phyloP scores from a whole-genome alignment of 345 rosid genomes.

The Bretschneidera sinensis region DNA sequence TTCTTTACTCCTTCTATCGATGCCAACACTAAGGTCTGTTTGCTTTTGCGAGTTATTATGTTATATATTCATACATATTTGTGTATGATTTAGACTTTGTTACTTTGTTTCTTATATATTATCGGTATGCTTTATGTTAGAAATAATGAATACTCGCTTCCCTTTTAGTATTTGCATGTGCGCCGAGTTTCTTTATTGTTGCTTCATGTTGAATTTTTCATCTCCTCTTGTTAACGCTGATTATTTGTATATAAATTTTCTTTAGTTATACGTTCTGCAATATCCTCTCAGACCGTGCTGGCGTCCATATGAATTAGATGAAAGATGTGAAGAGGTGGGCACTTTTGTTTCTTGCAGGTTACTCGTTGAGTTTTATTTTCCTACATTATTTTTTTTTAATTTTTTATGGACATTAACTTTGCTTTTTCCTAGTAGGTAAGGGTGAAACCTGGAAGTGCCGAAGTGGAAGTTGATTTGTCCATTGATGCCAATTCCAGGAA shows the following conservation, averaged over 20 bases:
- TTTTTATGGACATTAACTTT: not conserved
- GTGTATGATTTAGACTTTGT: too few relatives aligned
- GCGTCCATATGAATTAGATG: slow-evolving; percentile 90
- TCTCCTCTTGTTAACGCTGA: not conserved
- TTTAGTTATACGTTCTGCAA: slow-evolving; percentile 84
- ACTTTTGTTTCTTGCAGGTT: not conserved
- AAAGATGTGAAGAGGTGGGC: slow-evolving; percentile 69
- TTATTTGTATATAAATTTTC: slow-evolving; percentile 12
- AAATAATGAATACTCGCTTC: too few relatives aligned
- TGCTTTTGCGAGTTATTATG: too few relatives aligned
- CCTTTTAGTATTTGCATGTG: too few relatives aligned
- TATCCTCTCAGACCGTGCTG: slow-evolving; percentile 79
- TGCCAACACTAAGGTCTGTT: slow-evolving; percentile 40
- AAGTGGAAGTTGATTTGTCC: slow-evolving; percentile 73
- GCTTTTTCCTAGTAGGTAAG: slow-evolving; percentile 55
- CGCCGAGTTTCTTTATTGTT: not conserved
- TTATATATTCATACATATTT: too few relatives aligned
- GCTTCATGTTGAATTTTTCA: not conserved
- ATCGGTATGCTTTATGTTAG: too few relatives aligned
- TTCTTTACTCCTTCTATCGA: slow-evolving; percentile 57
- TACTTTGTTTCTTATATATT: not conserved
- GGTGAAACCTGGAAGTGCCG: slow-evolving; percentile 50
- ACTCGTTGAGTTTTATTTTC: not conserved
- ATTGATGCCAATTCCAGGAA: slow-evolving; percentile 47
- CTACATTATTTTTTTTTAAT: too few relatives aligned